phyloP scores from a whole-genome alignment of 2,329 filamentous ascomycete genomes.

The Trichoderma gracile region DNA sequence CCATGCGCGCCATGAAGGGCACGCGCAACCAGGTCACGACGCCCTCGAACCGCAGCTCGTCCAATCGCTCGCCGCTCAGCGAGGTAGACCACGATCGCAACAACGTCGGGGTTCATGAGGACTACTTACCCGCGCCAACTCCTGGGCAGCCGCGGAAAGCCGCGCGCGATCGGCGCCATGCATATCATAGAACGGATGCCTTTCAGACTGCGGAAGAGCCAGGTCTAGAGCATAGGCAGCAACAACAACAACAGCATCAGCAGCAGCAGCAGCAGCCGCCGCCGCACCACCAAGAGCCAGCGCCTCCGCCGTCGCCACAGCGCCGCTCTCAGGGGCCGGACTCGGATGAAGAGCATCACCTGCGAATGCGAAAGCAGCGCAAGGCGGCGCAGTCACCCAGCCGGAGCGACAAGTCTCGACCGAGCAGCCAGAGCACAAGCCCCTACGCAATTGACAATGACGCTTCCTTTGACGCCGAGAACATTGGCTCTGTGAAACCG shows the following conservation, averaged over 20 bases:
- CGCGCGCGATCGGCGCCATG: conserved; percentile 74
- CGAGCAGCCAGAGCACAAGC: conserved; percentile 74
- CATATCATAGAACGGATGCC: conserved; percentile 62
- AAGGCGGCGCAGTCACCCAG: conserved; percentile 65
- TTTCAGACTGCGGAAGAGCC: conserved; percentile 50
- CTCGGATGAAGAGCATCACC: conserved; percentile 79
- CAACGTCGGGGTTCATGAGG: conserved; percentile 71
- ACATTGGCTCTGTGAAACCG: conserved; percentile 61
- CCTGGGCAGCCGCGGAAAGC: conserved; percentile 94
- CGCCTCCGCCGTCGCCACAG: conserved; percentile 52
- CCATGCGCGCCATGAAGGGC: conserved; percentile 60
- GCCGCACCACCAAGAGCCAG: conserved; percentile 46
- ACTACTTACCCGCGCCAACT: conserved; percentile 91
- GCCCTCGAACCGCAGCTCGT: conserved; percentile 75
- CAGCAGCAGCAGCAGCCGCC: conserved; percentile 45
- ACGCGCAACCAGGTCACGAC: conserved; percentile 73
- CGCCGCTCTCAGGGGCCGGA: conserved; percentile 63
- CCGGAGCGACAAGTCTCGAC: conserved; percentile 63
- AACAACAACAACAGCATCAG: too few species aligned
- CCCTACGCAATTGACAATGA: conserved; percentile 67
- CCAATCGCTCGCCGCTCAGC: conserved; percentile 81
- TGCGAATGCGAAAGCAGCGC: conserved; percentile 70
- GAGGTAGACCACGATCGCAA: conserved; percentile 83
- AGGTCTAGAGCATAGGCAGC: conserved; percentile 53
- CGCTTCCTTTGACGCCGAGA: conserved; percentile 69